phyloP scores from a whole-genome alignment of 306 rosid genomes.

The Comarum palustre region DNA sequence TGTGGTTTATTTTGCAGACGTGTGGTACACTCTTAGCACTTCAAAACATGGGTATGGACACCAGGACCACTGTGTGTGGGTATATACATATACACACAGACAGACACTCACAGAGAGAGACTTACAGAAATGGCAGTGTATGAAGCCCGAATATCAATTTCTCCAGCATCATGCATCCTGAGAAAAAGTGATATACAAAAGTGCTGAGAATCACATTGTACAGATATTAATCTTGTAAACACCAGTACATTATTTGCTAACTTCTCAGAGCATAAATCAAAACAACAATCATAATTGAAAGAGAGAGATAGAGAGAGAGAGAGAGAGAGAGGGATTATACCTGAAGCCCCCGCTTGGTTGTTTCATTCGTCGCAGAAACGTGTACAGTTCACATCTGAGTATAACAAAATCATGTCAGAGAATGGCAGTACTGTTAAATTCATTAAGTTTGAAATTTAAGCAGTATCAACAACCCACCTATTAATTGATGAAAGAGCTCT shows the following conservation, averaged over 20 bases:
- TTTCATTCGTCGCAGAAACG: conserved; percentile 70
- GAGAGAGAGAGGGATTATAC: conserved; percentile 27
- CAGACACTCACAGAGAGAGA: conserved; percentile 22
- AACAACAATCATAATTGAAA: neutral
- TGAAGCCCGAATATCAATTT: conserved; percentile 88
- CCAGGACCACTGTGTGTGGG: conserved; percentile 4
- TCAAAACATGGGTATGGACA: neutral
- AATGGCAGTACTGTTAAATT: conserved; percentile 17
- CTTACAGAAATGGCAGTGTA: conserved; percentile 96
- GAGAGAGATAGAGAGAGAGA: conserved; percentile 14
- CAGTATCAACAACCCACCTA: conserved; percentile 68
- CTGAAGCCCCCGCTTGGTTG: conserved; percentile 83
- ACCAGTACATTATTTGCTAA: neutral
- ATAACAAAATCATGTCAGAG: conserved; percentile 21
- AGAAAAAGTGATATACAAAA: neutral
- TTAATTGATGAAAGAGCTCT: conserved; percentile 75
- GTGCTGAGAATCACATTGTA: neutral
- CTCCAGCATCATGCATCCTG: conserved; percentile 93
- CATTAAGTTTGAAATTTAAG: conserved; percentile 4
- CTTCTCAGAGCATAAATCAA: neutral
- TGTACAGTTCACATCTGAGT: conserved; percentile 58
- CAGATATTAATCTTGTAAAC: neutral
- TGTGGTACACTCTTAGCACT: neutral
- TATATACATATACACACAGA: neutral
- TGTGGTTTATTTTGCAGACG: neutral